Evolutionary conservation across 2,329 filamentous ascomycete genomes (phyloP), one percentile per base, ranked within the genome.

Genomic region (Huntiella abstrusa): DNA sequence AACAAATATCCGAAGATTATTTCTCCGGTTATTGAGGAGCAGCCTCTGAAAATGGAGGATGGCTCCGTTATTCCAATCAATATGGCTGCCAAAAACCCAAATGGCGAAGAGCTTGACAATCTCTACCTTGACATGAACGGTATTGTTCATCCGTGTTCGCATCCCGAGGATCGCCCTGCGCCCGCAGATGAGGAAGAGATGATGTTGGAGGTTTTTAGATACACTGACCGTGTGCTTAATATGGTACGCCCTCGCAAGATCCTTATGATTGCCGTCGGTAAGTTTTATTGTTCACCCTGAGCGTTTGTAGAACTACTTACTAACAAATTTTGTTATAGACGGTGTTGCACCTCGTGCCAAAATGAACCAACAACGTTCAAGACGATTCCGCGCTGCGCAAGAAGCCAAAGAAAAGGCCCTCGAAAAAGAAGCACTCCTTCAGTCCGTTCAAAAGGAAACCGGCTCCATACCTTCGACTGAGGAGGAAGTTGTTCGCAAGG

Each of bases 51-150:
- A 53, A 75, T 96, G 61, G 71, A 73, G 7, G 84, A 94, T 70
- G 88, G 86, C 53, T 73, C 79, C 38, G 70, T 75, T 54, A 80
- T 95, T 49, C 91, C 91, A 2, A 75, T 96, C 51, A 86, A 98
- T 59, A 78, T 76, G 8, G 86, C 81, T 5, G 69, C 75, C 35
- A 77, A 84, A 4, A 98, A 98, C 58, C 92, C 92, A 2, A 98
- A 98, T 64, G 86, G 86, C 60, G 88, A 96, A 64, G 91, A 98
- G 62, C 83, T 94, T 57, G 88, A 98, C 65, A 98, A 98, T 57
- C 69, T 98, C 4, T 98, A 98, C 59, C 75, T 98, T 52, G 91
- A 98, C 58, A 96, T 98, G 88, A 98, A 98, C 62, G 92, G 91
- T 60, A 98, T 98, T 54, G 91, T 98, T 34, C 91, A 98, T 67